phyloP scores from a whole-genome alignment of 805 yeast genomes.

The Metschnikowia dekortorum region DNA sequence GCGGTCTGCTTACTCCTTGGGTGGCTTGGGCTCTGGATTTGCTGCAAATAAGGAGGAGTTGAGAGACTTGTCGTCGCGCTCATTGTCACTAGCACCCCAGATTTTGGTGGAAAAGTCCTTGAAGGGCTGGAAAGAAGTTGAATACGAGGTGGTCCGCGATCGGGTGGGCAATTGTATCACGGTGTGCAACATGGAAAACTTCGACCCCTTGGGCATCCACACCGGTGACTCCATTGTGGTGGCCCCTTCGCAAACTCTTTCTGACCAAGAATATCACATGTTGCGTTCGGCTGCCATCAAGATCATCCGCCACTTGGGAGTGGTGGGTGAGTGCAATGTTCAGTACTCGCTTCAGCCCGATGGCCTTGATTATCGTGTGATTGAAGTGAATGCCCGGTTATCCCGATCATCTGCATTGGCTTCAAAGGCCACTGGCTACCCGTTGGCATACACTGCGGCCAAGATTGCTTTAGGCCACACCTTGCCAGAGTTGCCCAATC shows the following conservation, averaged over 20 bases:
- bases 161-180: constrained; percentile 95
- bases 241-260: constrained; percentile 96
- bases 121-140: constrained; percentile 99
- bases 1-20: constrained; percentile 94
- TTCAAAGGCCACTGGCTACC: constrained; percentile 98
- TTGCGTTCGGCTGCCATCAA: constrained; percentile 95
- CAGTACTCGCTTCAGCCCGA: constrained; percentile 96
- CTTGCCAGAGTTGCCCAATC: constrained; percentile 90
- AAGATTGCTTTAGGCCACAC: constrained; percentile 94
- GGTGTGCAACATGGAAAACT: constrained; percentile 98
- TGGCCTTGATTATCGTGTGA: constrained; percentile 91
- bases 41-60: constrained; percentile 82
- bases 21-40: constrained; percentile 97
- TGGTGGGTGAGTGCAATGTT: constrained; percentile 98
- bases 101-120: constrained; percentile 93
- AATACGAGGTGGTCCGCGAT: constrained; percentile 97
- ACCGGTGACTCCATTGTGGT: constrained; percentile 99
- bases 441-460: constrained; percentile 97
- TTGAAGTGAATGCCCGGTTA: constrained; percentile 95
- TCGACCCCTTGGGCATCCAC: constrained; percentile 96
- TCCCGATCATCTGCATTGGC: constrained; percentile 98
- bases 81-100: constrained; percentile 88
- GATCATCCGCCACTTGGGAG: constrained; percentile 96
- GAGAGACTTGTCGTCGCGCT: constrained; percentile 82
- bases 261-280: constrained; percentile 98